phyloP scores from a whole-genome alignment of 2,329 filamentous ascomycete species.

The Fusarium sp. region DNA sequence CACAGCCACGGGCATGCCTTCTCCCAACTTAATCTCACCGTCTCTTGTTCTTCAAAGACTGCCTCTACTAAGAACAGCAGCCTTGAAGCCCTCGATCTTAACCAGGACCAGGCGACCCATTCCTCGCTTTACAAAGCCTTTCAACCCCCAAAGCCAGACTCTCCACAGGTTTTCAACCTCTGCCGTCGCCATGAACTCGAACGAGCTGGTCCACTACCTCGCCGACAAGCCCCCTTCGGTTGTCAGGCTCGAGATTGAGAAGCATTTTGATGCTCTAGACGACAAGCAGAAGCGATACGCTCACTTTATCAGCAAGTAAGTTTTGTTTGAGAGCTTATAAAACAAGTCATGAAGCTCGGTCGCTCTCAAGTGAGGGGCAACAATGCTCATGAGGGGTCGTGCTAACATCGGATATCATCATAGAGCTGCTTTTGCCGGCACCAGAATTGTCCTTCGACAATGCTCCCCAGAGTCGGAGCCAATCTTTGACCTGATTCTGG shows the following conservation, averaged over 20 bases:
- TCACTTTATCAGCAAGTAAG: conserved; percentile 85
- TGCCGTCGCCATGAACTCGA: conserved; percentile 65
- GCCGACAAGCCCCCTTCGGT: conserved; percentile 92
- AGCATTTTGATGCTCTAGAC: conserved; percentile 85
- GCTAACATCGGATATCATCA: conserved; percentile 8
- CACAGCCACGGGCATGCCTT: conserved; percentile 48
- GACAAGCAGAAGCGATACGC: conserved; percentile 89
- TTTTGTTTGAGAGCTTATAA: neutral
- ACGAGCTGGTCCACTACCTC: conserved; percentile 80
- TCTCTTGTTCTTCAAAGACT: conserved; percentile 54
- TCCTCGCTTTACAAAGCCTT: conserved; percentile 43
- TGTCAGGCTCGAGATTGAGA: conserved; percentile 89
- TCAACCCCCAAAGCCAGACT: conserved; percentile 36
- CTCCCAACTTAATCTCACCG: conserved; percentile 50
- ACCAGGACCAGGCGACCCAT: conserved; percentile 28
- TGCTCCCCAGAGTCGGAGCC: conserved; percentile 84
- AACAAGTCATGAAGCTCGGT: conserved; percentile 1
- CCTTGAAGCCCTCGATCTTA: conserved; percentile 44
- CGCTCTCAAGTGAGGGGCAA: conserved; percentile 22
- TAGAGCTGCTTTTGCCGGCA: conserved; percentile 82
- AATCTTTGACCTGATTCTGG: conserved; percentile 84
- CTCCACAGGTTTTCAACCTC: conserved; percentile 51
- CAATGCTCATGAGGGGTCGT: conserved; percentile 26
- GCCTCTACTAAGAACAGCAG: conserved; percentile 50
- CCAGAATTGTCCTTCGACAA: conserved; percentile 82